Base-by-base conservation (phyloP, 148 eudicot species). In the Fagopyrum homotropicum region DNA sequence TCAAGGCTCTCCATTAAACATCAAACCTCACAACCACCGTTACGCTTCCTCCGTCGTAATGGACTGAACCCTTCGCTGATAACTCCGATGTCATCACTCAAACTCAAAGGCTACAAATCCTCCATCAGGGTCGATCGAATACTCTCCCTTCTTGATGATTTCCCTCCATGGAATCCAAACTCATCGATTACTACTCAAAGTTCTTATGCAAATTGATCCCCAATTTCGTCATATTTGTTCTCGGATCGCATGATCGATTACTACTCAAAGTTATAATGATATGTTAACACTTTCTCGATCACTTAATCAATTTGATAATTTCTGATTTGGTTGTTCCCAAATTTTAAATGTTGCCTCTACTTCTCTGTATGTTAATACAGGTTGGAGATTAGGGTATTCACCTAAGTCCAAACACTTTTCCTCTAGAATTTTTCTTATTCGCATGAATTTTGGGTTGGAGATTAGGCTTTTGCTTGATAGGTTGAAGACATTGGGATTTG, bases 31-130 rank as follows among this genome's bases (percentile, higher is more conserved):
- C 68, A 51, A 74, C 75, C 82, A 75, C 87, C 40, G 51, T 80
- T 69, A 73, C 83, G 74, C 83, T 88, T 35, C 98, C 97, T 47
- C 97, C 88, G 5, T 91, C 89, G n/a, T 97, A 95, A 78, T 95
- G 99, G 99, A 81, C 92, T 30, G 91, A 92, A 71, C 97, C 99
- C 54, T 84, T 85, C 82, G 75, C 69, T n/a, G 90, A 89, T 79
- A 77, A 85, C 56, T 95, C 98, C 17, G 90, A 88, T 76, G 81
- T 95, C 86, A 79, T 85, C 77, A 77, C 84, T 14, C 74, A 35
- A 76, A 76, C 77, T 82, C 47, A 81, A 82, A 61, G 43, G 85
- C 69, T 87, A 80, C 75, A 83, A 88, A 22, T 86, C 86, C 69
- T 95, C 98, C 16, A 83, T 91, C 12, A 90, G 96, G 97, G 91